Conservation (phyloP, 1,139 yeast species). For the Casaregolazyma suthepensis region DNA sequence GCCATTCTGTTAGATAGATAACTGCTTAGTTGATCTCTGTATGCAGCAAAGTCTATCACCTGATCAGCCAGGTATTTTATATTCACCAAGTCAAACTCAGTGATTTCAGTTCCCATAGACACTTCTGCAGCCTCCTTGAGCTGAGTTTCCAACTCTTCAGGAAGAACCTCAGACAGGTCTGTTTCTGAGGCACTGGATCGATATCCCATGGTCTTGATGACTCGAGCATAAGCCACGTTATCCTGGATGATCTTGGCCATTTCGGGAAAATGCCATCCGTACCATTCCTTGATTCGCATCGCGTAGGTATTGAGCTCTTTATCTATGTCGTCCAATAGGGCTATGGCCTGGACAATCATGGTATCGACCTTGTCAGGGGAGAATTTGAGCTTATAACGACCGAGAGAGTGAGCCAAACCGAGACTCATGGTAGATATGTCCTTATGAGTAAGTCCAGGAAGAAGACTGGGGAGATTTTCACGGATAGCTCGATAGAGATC, state of each 20-base stretch:
- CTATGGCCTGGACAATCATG: slow-evolving; percentile 98
- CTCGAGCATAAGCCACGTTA: slow-evolving; percentile 72
- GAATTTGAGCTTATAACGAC: slow-evolving; percentile 95
- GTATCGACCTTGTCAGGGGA: slow-evolving; percentile 98
- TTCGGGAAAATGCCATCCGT: slow-evolving; percentile 99
- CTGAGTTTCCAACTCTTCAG: slow-evolving; percentile 57
- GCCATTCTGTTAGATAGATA: slow-evolving; percentile 92
- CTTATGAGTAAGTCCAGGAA: slow-evolving; percentile 85
- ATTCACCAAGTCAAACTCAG: slow-evolving; percentile 79
- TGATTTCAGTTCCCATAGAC: slow-evolving; percentile 97
- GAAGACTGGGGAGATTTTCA: slow-evolving; percentile 85
- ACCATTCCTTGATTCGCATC: slow-evolving; percentile 98
- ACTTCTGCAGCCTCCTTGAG: slow-evolving; percentile 88
- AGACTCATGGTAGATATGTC: slow-evolving; percentile 90
- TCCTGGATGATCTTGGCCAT: slow-evolving; percentile 95
- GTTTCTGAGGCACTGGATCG: slow-evolving; percentile 86
- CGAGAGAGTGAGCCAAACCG: slow-evolving; percentile 89
- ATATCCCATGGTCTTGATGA: slow-evolving; percentile 88
- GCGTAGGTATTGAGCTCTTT: slow-evolving; percentile 96
- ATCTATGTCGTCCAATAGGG: slow-evolving; percentile 91
- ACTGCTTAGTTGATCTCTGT: slow-evolving; percentile 87
- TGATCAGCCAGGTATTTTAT: slow-evolving; percentile 86
- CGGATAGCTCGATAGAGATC: slow-evolving; percentile 94
- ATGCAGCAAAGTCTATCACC: slow-evolving; percentile 89
- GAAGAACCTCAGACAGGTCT: slow-evolving; percentile 84